Conservation (phyloP, 2,329 filamentous ascomycete species). For the Calonectria honghensis region DNA sequence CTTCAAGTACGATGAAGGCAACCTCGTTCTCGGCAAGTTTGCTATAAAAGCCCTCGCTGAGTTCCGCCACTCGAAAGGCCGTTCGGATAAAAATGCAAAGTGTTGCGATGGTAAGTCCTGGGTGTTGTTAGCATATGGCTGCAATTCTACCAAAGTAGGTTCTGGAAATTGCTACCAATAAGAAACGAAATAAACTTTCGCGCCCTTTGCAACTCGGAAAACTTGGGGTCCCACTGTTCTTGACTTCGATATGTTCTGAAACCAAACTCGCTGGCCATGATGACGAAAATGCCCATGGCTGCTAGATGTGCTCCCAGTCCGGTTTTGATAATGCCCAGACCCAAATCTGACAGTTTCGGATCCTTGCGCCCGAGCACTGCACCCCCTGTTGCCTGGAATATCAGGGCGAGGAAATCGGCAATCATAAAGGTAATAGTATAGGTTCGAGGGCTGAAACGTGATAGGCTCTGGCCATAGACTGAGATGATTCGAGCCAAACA, state of each 20-base stretch:
- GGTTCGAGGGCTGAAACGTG: constrained; percentile 57
- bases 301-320: constrained; percentile 44
- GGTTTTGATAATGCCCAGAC: constrained; percentile 44
- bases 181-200: constrained; percentile 42
- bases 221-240: constrained; percentile 41
- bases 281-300: constrained; percentile 41
- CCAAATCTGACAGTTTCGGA: constrained; percentile 7
- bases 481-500: constrained; percentile 70
- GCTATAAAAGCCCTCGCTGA: constrained; percentile 40
- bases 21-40: constrained; percentile 40
- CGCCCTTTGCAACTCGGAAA: constrained; percentile 37
- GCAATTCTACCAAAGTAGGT: constrained; percentile 78
- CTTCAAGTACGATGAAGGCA: constrained; percentile 43
- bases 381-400: constrained; percentile 71
- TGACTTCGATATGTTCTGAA: constrained; percentile 31
- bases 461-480: constrained; percentile 63
- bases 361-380: constrained; percentile 57
- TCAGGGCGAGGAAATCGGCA: constrained; percentile 69
- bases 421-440: constrained; percentile 65
- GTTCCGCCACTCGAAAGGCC: constrained; percentile 43
- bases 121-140: constrained; percentile 81
- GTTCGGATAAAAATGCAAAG: constrained; percentile 46
- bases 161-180: constrained; percentile 53
- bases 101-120: constrained; percentile 38
- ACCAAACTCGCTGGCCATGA: constrained; percentile 31